Percentiles rank a stretch among this genome's conserved stretches.
Evolutionary conservation across 805 yeast species (phyloP).

Genomic region (Saccharomycopsis guyanensis): DNA sequence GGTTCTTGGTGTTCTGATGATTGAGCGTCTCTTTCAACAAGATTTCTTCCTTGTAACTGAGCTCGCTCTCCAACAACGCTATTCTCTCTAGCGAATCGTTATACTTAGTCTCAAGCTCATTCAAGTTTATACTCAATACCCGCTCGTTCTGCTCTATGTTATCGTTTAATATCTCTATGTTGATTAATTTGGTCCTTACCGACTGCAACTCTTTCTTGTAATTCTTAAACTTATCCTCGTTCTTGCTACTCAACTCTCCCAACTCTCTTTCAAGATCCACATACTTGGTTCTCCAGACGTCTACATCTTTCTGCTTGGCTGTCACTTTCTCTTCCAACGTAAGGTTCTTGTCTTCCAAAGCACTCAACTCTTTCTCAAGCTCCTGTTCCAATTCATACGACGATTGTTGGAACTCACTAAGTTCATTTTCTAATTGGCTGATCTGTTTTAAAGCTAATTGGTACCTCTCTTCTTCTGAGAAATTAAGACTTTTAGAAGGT

Average conservation of each 20-base stretch:
- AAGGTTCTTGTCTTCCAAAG: constrained; percentile 27
- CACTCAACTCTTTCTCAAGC: constrained; percentile 36
- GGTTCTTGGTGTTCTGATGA: constrained; percentile 26
- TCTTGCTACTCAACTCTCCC: constrained; percentile 22
- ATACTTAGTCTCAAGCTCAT: constrained; percentile 31
- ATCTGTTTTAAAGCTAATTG: constrained; percentile 31
- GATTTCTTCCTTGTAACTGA: constrained; percentile 26
- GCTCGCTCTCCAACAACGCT: constrained; percentile 34
- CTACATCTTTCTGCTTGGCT: constrained; percentile 23
- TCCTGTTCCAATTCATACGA: constrained; percentile 39
- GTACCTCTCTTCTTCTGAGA: constrained; percentile 22
- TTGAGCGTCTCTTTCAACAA: constrained; percentile 24
- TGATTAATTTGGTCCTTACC: constrained; percentile 30
- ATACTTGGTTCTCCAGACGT: constrained; percentile 26
- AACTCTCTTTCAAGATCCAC: constrained; percentile 26
- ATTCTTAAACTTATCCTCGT: constrained; percentile 24
- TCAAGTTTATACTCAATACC: constrained; percentile 28
- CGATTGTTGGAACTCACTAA: constrained; percentile 36
- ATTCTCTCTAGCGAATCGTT: constrained; percentile 31
- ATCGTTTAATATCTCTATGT: constrained; percentile 37
- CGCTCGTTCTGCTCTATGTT: constrained; percentile 37
- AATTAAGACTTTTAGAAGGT: constrained; percentile 3
- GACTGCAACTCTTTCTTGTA: constrained; percentile 28
- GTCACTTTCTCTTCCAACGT: constrained; percentile 22
- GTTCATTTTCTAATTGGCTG: constrained; percentile 33